Base-by-base conservation (phyloP, 345 rosid genomes). In the Litchi chinensis region DNA sequence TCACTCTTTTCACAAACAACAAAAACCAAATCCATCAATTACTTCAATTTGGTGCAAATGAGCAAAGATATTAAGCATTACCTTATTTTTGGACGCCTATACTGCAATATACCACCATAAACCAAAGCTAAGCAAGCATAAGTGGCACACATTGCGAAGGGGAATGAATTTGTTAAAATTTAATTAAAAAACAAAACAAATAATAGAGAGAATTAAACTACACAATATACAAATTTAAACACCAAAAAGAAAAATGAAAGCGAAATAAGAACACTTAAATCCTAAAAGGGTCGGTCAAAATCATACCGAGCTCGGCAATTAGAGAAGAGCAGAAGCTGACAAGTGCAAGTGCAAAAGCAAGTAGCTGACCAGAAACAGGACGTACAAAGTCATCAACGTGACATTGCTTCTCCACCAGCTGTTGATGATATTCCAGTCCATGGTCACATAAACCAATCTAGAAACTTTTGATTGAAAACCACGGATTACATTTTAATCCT, bases 291-390 rank as follows among this genome's bases (percentile, higher is more conserved):
- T 43, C 1, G 57, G n/a, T n/a, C 50, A 1, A 43, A 50, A 48
- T 7, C 56, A 16, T 83, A 89, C 94, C 94, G 19, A 86, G 88
- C 73, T 76, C 56, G 28, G 92, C 89, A 40, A 91, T 13, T 9
- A 86, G 81, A 39, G 92, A 89, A 56, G 91, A 86, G 68, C 83
- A 74, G 85, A 91, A 86, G 77, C 87, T 84, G 71, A 8, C 22
- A 3, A 87, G 76, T 10, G 88, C 92, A 37, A 89, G 80, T 1
- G 78, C 4, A 41, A 89, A 83, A 76, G 94, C 86, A 81, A 84
- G 79, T 28, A 81, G 11, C 85, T 87, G 94, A 41, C 91, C 54
- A 91, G 82, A 41, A 89, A 71, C 57, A 86, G 75, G 37, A 82
- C 44, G 82, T 79, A 85, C 66, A 87, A 24, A 52, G 83, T 84